Percentiles rank a stretch among this genome's conserved stretches.
These are phyloP conservation scores for Rhizopus delemar DNA, from an alignment of 371 early-diverging fungal species.

Conservation along the genomic window DNA sequence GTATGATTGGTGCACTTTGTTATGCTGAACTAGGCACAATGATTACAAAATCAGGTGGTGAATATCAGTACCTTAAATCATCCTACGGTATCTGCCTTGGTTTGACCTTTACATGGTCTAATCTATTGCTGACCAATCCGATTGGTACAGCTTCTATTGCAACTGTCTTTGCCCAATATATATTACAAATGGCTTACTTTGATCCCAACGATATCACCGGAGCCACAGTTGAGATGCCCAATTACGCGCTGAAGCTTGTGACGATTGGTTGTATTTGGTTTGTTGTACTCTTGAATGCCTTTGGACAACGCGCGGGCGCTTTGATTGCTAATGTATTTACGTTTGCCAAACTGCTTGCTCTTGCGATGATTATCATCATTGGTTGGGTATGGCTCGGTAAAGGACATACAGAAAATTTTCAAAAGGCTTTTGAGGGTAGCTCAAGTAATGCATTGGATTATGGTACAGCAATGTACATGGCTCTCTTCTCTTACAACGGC, in stretches of 20 bases:
- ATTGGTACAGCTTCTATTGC: constrained; percentile 60
- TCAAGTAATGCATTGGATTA: constrained; percentile 53
- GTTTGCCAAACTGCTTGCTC: constrained; percentile 36
- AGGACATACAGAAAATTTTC: constrained; percentile 28
- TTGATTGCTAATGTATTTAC: constrained; percentile 34
- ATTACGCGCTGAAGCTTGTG: constrained; percentile 33
- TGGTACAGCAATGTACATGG: constrained; percentile 61
- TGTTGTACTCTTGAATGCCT: constrained; percentile 37
- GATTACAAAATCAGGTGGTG: constrained; percentile 56
- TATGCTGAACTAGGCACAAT: constrained; percentile 70
- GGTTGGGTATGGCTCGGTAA: constrained; percentile 44
- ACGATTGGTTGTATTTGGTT: constrained; percentile 42
- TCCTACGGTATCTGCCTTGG: constrained; percentile 36
- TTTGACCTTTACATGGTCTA: constrained; percentile 37
- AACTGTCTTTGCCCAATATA: constrained; percentile 58
- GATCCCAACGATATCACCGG: constrained; percentile 17
- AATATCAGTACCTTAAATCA: constrained; percentile 46
- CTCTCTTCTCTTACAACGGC: constrained; percentile 64
- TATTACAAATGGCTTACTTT: constrained; percentile 43
- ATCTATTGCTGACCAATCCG: constrained; percentile 33
- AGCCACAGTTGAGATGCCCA: constrained; percentile 18
- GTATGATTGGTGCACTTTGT: constrained; percentile 57
- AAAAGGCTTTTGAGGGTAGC: constrained; percentile 37
- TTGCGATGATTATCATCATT: constrained; percentile 43
- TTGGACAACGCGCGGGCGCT: constrained; percentile 35